Base-by-base conservation (phyloP, 192 early-diverging fungal species). In the Coemansia furcata region DNA sequence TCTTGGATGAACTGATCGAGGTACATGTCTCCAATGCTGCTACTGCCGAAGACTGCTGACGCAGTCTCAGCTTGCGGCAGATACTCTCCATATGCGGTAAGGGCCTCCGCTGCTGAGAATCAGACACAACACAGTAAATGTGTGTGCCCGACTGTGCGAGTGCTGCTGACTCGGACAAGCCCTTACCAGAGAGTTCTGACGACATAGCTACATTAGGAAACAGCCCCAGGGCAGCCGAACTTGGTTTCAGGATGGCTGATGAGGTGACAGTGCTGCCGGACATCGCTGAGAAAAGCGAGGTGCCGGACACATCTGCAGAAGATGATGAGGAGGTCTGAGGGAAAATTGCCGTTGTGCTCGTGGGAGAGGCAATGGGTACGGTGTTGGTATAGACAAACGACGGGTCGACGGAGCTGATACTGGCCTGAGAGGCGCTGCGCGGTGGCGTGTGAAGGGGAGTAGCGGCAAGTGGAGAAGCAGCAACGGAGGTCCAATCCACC, bases 101-200 rank as follows among this genome's bases (percentile, higher is more conserved):
- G 68, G 79, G 69, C 79, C 47, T 82, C 79, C 79, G 79, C 79
- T 82, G 79, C 79, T 82, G 79, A 76, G 79, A 82, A 82, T 76
- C 79, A 68, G 74, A 62, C 74, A 42, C 40, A 2, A 70, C 76
- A 78, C 76, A 68, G 40, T 62, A 69, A 68, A 71, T 68, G 65
- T 76, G 79, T 40, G 61, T 52, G 74, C 66, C 74, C 74, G 79
- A 82, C 74, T 82, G 79, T 76, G 68, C 79, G 79, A 82, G 79
- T 82, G 63, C 79, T 82, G 79, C 79, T 76, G 79, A 82, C 79
- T 82, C 79, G 79, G 79, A 82, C 79, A 82, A 82, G 79, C 74
- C 79, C 74, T 82, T 82, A 74, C 74, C 67, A 58, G 79, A 69
- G 68, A 73, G 67, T 38, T 76, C 74, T 67, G 74, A 46, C 63